These are phyloP conservation scores for Haberlea rhodopensis DNA, from an alignment of 257 asterid species.

Conservation along the genomic window DNA sequence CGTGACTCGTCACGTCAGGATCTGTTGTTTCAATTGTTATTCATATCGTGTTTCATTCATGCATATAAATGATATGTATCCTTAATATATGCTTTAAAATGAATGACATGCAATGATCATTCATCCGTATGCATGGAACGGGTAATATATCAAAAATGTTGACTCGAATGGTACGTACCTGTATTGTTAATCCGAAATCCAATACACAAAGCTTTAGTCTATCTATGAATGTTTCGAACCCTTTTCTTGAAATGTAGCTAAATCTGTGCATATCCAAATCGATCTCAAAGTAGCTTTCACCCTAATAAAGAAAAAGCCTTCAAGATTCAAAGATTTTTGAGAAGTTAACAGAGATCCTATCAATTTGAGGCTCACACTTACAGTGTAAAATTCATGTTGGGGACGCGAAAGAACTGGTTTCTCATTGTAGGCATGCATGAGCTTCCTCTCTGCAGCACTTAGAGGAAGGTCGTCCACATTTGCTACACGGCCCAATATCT, in stretches of 20 bases:
- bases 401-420: constrained; percentile 99
- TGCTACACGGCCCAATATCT: constrained; percentile 84
- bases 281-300: constrained; percentile 61
- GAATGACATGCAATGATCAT: too few species aligned
- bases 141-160: too few species aligned
- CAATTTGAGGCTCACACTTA: constrained; percentile 23
- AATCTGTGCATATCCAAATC: constrained; percentile 97
- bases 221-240: constrained; percentile 73
- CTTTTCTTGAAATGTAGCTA: constrained; percentile 87
- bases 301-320: not conserved
- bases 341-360: not conserved
- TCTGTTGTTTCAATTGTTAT: not conserved
- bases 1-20: too few species aligned
- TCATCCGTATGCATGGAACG: too few species aligned
- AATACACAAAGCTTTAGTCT: constrained; percentile 76
- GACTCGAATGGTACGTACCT: constrained; percentile 35
- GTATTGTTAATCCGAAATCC: constrained; percentile 93
- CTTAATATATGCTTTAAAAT: too few species aligned
- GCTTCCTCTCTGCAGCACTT: constrained; percentile 89
- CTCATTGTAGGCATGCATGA: constrained; percentile 91
- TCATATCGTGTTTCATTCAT: not conserved
- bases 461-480: constrained; percentile 89
- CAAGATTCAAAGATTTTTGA: constrained; percentile 7
- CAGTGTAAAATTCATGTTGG: constrained; percentile 79
- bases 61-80: too few species aligned